Evolutionary conservation across 192 early-diverging fungal genomes (phyloP).

Genomic region (Rhizophagus clarus): DNA sequence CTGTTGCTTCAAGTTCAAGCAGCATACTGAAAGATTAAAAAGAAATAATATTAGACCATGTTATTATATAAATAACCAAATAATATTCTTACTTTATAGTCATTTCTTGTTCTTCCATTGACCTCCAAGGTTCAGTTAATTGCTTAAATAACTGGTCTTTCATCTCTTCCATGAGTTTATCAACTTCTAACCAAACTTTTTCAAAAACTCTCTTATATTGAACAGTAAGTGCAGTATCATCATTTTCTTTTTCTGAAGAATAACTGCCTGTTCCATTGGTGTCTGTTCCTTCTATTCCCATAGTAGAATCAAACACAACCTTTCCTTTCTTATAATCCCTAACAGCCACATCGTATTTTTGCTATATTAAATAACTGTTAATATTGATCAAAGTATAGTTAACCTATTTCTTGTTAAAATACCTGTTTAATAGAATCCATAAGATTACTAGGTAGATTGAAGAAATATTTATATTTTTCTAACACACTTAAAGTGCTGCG

Average conservation of each 20-base stretch:
- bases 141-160: slow-evolving; percentile 74
- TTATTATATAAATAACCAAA: neutral
- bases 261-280: slow-evolving; percentile 10
- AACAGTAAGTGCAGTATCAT: slow-evolving; percentile 36
- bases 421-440: slow-evolving; percentile 83
- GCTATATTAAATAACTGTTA: slow-evolving; percentile 40
- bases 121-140: slow-evolving; percentile 72
- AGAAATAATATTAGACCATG: neutral
- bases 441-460: slow-evolving; percentile 90
- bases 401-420: neutral
- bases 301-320: slow-evolving; percentile 49
- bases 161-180: slow-evolving; percentile 74
- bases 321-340: slow-evolving; percentile 97
- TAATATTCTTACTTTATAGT: slow-evolving; percentile 68
- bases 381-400: slow-evolving; percentile 62
- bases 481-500: slow-evolving; percentile 85
- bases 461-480: slow-evolving; percentile 96
- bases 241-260: slow-evolving; percentile 21
- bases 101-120: slow-evolving; percentile 88
- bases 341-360: slow-evolving; percentile 86
- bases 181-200: slow-evolving; percentile 92
- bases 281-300: slow-evolving; percentile 36
- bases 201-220: slow-evolving; percentile 79
- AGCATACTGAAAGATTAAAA: slow-evolving; percentile 52
- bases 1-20: slow-evolving; percentile 75